These are phyloP conservation scores for Botrytis porri DNA, from an alignment of 2,329 filamentous ascomycete species.

Conservation along the genomic window DNA sequence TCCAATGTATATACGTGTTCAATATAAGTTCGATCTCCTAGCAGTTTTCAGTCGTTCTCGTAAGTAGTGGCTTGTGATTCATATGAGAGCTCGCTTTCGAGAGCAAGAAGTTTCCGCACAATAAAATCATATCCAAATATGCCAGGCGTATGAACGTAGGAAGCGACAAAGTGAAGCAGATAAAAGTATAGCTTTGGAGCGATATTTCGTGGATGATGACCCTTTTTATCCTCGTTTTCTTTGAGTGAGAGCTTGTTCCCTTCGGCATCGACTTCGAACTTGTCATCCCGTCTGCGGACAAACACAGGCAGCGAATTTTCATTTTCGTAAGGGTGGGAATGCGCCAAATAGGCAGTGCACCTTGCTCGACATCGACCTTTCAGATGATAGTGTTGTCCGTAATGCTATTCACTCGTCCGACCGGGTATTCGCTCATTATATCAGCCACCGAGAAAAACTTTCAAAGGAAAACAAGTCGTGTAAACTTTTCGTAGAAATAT, in stretches of 20 bases:
- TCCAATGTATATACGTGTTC: neutral
- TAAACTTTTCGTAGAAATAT: constrained; percentile 26
- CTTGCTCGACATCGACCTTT: neutral
- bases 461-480: neutral
- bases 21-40: neutral
- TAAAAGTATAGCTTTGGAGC: neutral
- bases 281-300: neutral
- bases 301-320: neutral
- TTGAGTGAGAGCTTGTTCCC: neutral
- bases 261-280: neutral
- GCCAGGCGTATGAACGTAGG: neutral
- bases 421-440: constrained; percentile 28
- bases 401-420: constrained; percentile 25
- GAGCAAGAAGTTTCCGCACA: neutral
- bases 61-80: neutral
- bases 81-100: neutral
- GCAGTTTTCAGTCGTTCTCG: neutral
- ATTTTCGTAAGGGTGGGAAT: constrained; percentile 1
- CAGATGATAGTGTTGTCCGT: neutral
- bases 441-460: neutral
- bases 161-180: neutral
- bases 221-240: neutral
- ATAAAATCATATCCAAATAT: neutral
- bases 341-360: neutral
- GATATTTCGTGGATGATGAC: neutral